Percentiles rank a stretch among this genome's conserved stretches.
Conservation (phyloP, 352 stramenopile genomes). For the Globisporangium acanthophoron region DNA sequence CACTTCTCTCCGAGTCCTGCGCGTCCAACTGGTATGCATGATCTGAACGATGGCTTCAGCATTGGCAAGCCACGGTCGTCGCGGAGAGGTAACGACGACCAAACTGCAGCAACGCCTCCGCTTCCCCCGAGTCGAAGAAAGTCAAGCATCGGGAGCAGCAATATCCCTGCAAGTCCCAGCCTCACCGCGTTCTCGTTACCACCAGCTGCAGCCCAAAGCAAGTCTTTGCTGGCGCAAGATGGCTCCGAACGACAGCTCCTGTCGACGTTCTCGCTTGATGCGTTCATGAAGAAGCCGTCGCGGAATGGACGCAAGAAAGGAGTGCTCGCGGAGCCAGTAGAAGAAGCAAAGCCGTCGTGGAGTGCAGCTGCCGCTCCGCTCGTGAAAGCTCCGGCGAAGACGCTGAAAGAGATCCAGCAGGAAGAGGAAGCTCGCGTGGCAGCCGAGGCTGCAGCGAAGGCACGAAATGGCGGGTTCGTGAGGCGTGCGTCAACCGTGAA, state of each 20-base stretch:
- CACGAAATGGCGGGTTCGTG: conserved; percentile 24
- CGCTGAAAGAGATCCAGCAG: conserved; percentile 60
- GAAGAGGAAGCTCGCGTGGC: conserved; percentile 44
- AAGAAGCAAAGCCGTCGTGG: conserved; percentile 7
- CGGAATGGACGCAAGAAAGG: conserved; percentile 20
- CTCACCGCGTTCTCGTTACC: conserved; percentile 20
- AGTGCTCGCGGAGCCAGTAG: not conserved
- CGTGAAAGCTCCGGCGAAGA: conserved; percentile 21
- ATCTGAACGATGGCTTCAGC: conserved; percentile 18
- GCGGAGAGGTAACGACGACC: conserved; percentile 27
- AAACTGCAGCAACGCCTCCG: not conserved
- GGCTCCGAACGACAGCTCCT: conserved; percentile 34
- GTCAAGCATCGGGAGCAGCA: conserved; percentile 20
- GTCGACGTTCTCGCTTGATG: conserved; percentile 55
- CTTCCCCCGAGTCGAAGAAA: conserved; percentile 19
- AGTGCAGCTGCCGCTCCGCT: conserved; percentile 2
- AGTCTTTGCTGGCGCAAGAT: conserved; percentile 44
- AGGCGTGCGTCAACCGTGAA: conserved; percentile 52
- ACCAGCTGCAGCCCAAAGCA: not conserved
- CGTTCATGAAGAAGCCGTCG: conserved; percentile 53
- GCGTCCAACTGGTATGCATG: not conserved
- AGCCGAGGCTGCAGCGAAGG: conserved; percentile 41
- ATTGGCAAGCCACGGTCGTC: conserved; percentile 16
- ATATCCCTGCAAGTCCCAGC: conserved; percentile 24
- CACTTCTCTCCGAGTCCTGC: not conserved